Base-by-base conservation (phyloP, 371 early-diverging fungal genomes). In the Mortierella sp. region DNA sequence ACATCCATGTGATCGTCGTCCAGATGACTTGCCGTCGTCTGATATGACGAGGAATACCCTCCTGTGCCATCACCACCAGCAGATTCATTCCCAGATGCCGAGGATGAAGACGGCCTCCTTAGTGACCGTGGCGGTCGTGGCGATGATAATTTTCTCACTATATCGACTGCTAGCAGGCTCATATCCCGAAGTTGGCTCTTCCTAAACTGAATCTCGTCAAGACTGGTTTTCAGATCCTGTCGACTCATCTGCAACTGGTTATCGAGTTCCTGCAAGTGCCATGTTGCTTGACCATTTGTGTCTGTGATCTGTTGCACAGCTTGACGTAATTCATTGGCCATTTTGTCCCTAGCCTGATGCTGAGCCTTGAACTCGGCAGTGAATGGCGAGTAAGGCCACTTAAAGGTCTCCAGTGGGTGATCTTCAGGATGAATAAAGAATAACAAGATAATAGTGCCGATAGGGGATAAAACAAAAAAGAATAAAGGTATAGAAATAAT, bases 141-240 rank as follows among this genome's bases (percentile, higher is more conserved):
- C 26, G 62, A 64, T 10, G 74, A 73, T 22, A 79, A 62, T 23
- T 70, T 72, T 55, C 51, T 65, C 29, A 80, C 80, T 61, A 80
- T 74, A 45, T 80, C 80, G 4, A 70, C 80, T 0, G 80, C 80
- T 64, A 80, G 53, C 26, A 73, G 13, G 31, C 74, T 70, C 80
- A 80, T 80, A 47, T 80, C 80, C 17, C 80, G 64, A 15, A 80
- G 61, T 34, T 80, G 80, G 43, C 71, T 70, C 66, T 74, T 80
- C 26, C 80, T 64, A 32, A 74, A 80, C 31, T 74, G 74, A 23
- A 80, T 80, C 63, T 80, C 80, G 32, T 80, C 80, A 22, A 80
- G 58, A 29, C 67, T 70, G 17, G 71, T 80, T 57, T 58, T 73
- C 47, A 80, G 59, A 28, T 64, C 70, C 61, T 80, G 80, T 29